Base-by-base conservation (phyloP, 306 rosid species). In the Vicia villosa region DNA sequence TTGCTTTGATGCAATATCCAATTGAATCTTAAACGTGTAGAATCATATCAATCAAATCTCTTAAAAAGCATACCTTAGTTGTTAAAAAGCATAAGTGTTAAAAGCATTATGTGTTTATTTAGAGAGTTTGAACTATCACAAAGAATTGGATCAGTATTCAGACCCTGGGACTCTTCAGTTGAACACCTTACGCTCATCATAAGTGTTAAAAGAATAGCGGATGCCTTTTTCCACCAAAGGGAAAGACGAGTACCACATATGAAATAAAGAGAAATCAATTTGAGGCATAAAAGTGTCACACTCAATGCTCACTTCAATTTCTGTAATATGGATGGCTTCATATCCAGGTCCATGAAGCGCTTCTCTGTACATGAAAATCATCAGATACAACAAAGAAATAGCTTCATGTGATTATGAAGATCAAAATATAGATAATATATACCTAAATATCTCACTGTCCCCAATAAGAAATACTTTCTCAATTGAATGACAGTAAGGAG, bases 391-490 rank as follows among this genome's bases (percentile, higher is more conserved):
- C 43, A 21, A 70, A 70, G 19, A 50, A 74, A 69, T 30, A 52
- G 40, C 63, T 38, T 51, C 40, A 66, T 20, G 50, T 74, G 62
- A 46, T 60, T 70, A 36, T 62, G 50, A 28, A 42, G 22, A 11
- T 30, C 30, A 19, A 11, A 63, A 14, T 36, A 52, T 22, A 34
- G 59, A 9, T 68, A 13, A 34, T 63, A 9, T 68, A 13, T 68
- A 94, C 99, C 97, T 86, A 41, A 94, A 74, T 69, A 86, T 84
- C 82, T 94, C 82, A 11, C 92, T 96, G 30, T 97, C 99, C 24
- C 99, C 99, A 6, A 84, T 84, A 40, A 94, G 81, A 80, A 94
- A 94, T 54, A 94, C 97, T 84, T 84, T 91, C 84, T 94, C 99
- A 72, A 94, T 91, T 72, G 99, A 91, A 67, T 84, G 78, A 71